Base-by-base conservation (phyloP, 805 yeast genomes). In the Starmerella bacillaris region DNA sequence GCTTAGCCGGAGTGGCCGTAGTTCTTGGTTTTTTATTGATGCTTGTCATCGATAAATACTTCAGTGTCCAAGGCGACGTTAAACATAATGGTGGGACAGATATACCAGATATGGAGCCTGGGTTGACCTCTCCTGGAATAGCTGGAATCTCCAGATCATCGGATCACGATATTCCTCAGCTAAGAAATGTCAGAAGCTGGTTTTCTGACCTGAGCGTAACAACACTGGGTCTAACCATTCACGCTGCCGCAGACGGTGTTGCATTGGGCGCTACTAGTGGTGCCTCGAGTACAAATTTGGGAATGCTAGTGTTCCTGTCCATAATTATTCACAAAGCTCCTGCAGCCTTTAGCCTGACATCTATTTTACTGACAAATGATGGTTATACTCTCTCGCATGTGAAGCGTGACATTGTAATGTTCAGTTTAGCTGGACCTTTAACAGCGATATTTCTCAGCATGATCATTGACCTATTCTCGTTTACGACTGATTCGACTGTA, bases 301-400 rank as follows among this genome's bases (percentile, higher is more conserved):
- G 56, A 39, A 24, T 59, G 31, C 44, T 71, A 26, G 68, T 78
- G 34, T 66, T 74, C 31, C 34, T 72, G 9, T 73, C 79, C 9
- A 67, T 78, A 20, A 60, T 77, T 39, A 48, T 74, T 21, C 89
- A 78, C 58, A 78, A 78, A 51, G 58, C 77, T 4, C 89, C 89
- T 0, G 74, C 86, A 0, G 64, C 80, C 4, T 73, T 78, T 51
- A 76, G 83, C 27, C 59, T 78, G 28, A 52, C 68, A 4, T 63
- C 78, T 1, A 59, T 75, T 12, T 57, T 78, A 21, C 58, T 21
- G 37, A 46, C 22, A 32, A 54, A 18, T 57, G 69, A 17, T 43
- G 21, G 30, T 12, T 31, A 20, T 14, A 2, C 37, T 6, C 15
- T 18, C 11, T 3, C 26, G 18, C 38, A 31, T 16, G 60, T 34